Evolutionary conservation across 495 filamentous ascomycete species (phyloP), one percentile per base, ranked within the genome.

Genomic region (Lindgomyces ingoldianus): DNA sequence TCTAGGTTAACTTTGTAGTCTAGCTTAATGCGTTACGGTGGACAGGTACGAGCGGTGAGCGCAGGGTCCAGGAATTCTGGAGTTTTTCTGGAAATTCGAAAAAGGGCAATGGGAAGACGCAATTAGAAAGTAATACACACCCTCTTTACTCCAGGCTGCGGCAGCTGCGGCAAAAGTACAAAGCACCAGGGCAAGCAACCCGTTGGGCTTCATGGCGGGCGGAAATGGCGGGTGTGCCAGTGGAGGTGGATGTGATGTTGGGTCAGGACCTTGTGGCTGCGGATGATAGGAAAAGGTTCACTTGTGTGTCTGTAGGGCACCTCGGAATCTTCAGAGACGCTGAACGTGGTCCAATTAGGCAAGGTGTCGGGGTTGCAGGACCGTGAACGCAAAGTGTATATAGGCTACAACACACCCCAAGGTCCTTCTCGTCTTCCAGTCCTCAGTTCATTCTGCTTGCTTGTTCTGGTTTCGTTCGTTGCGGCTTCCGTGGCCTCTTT

Each of bases 121-220:
- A 16, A 41, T 9, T n/a, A 21, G 36, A 26, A 49, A 30, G 19
- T 26, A 41, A 3, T 14, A 78, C 82, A 57, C 74, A 87, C 91
- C 91, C 84, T 94, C 91, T 78, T 93, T 92, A 9, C 84, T 83
- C 89, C 90, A 96, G 16, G 89, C 91, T 60, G 84, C 83, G 46
- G 82, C 85, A 30, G 89, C 85, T 27, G 85, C 80, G 33, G 90
- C 76, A 53, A 84, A 73, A 70, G 80, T 77, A 73, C 87, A 73
- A 18, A 88, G 76, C 70, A 81, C 80, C 64, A 87, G 63, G 30
- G 83, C 75, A 16, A 65, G 47, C 44, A 70, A 44, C 9, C 36
- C 62, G 50, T 56, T 27, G 48, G 48, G 49, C 57, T 59, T 70
- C 68, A 70, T 70, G 46, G 53, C 49, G 22, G 54, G 33, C 12